Base-by-base conservation (phyloP, 2,329 filamentous ascomycete genomes). In the Penicillium rolfsii region DNA sequence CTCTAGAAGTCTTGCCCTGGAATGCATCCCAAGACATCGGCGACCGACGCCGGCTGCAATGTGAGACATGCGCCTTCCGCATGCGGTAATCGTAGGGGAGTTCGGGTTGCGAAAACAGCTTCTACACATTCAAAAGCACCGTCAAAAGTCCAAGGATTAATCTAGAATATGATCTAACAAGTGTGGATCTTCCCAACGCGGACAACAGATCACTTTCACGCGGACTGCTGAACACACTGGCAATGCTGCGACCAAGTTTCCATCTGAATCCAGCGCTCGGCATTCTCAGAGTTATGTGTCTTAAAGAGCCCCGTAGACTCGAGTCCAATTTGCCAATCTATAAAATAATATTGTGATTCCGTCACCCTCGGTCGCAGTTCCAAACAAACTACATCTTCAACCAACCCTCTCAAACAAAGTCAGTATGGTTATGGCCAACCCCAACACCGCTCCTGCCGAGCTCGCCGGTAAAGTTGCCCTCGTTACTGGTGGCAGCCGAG, bases 381-480 rank as follows among this genome's bases (percentile, higher is more conserved):
- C 49, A n/a, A 26, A 19, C 22, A 36, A 7, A 19, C 22, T 33
- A 7, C 16, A 50, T 16, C 30, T 12, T 5, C 22, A 38, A 16
- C 14, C 35, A 11, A 45, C 11, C 22, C n/a, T 14, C 45, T 38
- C n/a, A n/a, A 40, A 14, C 22, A 35, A 35, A 41, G 24, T 8
- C 5, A 59, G 55, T 16, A 70, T 70, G 67, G 67, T 70, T 45
- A 54, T 59, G 26, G 16, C 55, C 26, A 60, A 65, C 49, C 53
- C 62, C 49, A 63, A 62, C 22, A 35, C 40, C 50, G n/a, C 53
- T 24, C 55, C 61, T 7, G 50, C 12, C n/a, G 67, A 70, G 62
- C 67, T 72, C 49, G 65, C 70, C 62, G 75, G 75, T 60, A 79
- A 77, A 66, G 76, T 79, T 41, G 74, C 74, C 55, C 67, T 76